These are phyloP conservation scores for Clavaria fumosa DNA, from an alignment of 768 basidiomycete species.

Conservation along the genomic window DNA sequence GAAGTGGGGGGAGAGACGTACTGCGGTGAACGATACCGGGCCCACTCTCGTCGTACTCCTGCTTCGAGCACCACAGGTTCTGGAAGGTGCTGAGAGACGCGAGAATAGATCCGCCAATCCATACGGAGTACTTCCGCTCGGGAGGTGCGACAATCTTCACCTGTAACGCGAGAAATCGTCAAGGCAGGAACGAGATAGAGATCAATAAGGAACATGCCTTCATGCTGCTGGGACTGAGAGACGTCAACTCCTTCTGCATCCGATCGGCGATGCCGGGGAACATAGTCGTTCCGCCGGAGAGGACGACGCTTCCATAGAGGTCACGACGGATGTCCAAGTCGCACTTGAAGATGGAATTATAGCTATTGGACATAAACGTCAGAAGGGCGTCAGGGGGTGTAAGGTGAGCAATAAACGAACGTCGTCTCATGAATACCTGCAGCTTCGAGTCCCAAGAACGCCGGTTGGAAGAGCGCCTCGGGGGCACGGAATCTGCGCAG, in stretches of 20 bases:
- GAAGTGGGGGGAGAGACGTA: no score
- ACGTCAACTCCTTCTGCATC: conserved; percentile 87
- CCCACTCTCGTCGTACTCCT: conserved; percentile 82
- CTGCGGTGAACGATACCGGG: conserved; percentile 72
- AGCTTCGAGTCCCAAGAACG: conserved; percentile 78
- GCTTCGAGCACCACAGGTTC: conserved; percentile 88
- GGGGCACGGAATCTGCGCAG: conserved; percentile 69
- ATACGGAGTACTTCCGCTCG: conserved; percentile 91
- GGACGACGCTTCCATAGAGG: conserved; percentile 68
- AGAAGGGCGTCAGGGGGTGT: no score
- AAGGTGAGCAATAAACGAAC: no score
- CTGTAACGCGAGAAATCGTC: conserved; percentile 15
- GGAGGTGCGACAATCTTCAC: conserved; percentile 91
- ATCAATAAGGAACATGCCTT: conserved; percentile 37
- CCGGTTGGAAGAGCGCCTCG: conserved; percentile 88
- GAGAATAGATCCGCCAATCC: conserved; percentile 80
- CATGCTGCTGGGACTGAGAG: conserved; percentile 76
- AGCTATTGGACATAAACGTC: conserved; percentile 22
- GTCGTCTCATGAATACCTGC: conserved; percentile 89
- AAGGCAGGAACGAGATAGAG: no score
- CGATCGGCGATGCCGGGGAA: conserved; percentile 94
- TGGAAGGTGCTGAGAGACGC: conserved; percentile 93
- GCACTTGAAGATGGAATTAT: conserved; percentile 77
- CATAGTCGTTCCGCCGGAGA: conserved; percentile 88
- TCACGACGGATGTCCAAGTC: conserved; percentile 78